These are phyloP conservation scores for Mortierella sp. DNA, from an alignment of 371 early-diverging fungal species.

Conservation along the genomic window DNA sequence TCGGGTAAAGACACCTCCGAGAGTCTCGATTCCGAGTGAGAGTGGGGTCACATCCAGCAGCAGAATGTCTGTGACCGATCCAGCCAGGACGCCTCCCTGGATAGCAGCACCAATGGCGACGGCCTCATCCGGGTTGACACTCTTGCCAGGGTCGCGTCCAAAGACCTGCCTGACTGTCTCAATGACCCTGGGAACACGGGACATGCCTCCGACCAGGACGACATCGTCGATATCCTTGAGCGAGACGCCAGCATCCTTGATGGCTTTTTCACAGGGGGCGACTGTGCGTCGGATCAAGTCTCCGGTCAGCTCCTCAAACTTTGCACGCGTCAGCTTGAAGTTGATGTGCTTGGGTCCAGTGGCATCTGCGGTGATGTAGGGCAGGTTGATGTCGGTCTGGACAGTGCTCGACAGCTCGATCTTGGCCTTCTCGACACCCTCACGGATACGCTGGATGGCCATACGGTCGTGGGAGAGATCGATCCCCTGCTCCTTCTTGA, in stretches of 20 bases:
- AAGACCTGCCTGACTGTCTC: constrained; percentile 94
- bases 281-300: constrained; percentile 92
- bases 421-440: constrained; percentile 99
- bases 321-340: constrained; percentile 90
- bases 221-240: constrained; percentile 93
- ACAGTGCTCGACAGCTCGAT: constrained; percentile 95
- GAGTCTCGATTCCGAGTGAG: constrained; percentile 98
- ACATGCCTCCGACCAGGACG: constrained; percentile 99
- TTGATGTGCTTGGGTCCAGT: constrained; percentile 97
- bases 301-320: constrained; percentile 90
- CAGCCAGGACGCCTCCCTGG: constrained; percentile 98
- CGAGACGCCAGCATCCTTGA: constrained; percentile 94
- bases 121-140: constrained; percentile 99
- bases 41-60: constrained; percentile 99
- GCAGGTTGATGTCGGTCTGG: constrained; percentile 96
- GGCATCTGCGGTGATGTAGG: constrained; percentile 94
- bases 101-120: constrained; percentile 99
- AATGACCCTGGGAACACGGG: constrained; percentile 98
- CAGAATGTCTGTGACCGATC: constrained; percentile 94
- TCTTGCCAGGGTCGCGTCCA: constrained; percentile 92
- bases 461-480: constrained; percentile 88
- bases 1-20: constrained; percentile 98
- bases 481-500: constrained; percentile 87
- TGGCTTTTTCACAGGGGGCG: constrained; percentile 95
- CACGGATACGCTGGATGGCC: constrained; percentile 96